Conservation (phyloP, 2,329 filamentous ascomycete species). For the Verticillium klebahnii region DNA sequence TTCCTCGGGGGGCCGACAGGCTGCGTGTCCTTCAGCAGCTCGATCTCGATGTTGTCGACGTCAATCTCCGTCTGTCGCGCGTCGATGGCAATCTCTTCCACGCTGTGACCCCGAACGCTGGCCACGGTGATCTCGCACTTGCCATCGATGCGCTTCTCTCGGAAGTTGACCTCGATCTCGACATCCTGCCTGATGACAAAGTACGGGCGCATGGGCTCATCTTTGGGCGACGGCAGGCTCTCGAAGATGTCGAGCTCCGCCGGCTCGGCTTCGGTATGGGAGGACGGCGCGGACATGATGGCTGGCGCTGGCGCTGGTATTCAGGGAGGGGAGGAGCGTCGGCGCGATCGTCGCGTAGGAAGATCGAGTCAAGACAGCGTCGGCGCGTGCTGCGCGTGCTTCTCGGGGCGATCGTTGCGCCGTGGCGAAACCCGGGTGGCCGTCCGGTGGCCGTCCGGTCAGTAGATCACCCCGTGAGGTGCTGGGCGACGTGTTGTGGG, state of each 20-base stretch:
- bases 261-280: not conserved
- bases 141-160: slow-evolving; percentile 67
- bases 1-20: slow-evolving; percentile 21
- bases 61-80: slow-evolving; percentile 59
- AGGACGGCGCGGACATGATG: not conserved
- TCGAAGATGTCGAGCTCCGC: slow-evolving; percentile 12
- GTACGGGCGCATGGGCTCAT: slow-evolving; percentile 32
- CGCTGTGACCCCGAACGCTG: slow-evolving; percentile 50
- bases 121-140: slow-evolving; percentile 78
- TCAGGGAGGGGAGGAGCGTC: not conserved
- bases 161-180: slow-evolving; percentile 84
- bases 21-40: slow-evolving; percentile 25
- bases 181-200: slow-evolving; percentile 79
- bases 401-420: not conserved
- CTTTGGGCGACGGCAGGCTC: slow-evolving; percentile 26
- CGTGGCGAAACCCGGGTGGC: not conserved
- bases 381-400: not conserved
- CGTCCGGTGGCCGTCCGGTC: no score
- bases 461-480: no score
- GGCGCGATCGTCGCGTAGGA: not conserved
- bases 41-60: slow-evolving; percentile 47
- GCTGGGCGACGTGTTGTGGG: no score
- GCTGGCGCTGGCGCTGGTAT: not conserved
- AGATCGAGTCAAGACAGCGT: not conserved
- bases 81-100: slow-evolving; percentile 55